Base-by-base conservation (phyloP, 345 rosid species). In the Euphorbia lathyris region DNA sequence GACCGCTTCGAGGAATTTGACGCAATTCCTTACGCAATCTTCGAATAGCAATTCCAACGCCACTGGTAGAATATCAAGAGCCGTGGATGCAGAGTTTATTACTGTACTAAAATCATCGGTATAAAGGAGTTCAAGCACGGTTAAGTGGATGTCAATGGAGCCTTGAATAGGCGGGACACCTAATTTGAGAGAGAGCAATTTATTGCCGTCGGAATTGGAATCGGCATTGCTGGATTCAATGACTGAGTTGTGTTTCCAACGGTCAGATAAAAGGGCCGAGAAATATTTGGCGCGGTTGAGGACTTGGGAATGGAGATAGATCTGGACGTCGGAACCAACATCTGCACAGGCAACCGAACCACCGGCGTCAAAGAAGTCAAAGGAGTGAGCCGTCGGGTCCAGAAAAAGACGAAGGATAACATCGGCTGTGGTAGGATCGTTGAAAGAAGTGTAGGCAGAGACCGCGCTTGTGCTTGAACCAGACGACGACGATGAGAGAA, bases 21-120 rank as follows among this genome's bases (percentile, higher is more conserved):
- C 79, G 66, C 87, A 85, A 26, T 70, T 67, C 25, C 63, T 75
- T n/a, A 86, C 79, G 69, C 85, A 83, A 55, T 85, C 91, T 56
- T 88, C 94, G 76, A 86, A 88, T 20, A 88, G 78, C 10, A 88
- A 69, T 52, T 85, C 83, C 22, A 86, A 79, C 1, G 91, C 91
- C 42, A 83, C 84, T 0, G 87, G 91, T 20, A 88, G 81, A 58
- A 86, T 68, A 66, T 86, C 89, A 17, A 88, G 84, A 6, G 94
- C 94, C 29, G 69, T 22, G 22, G 86, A 63, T 13, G 65, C 85
- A 5, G 85, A 80, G 58, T 66, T 65, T 27, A 86, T 81, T 17
- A 74, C 72, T 13, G 62, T 69, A 7, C 71, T 53, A 38, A 85
- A 83, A 74, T 83, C 86, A 19, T 75, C 58, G 9, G 80, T 76